Evolutionary conservation across 345 rosid genomes (phyloP).

Genomic region (Psidium guajava): DNA sequence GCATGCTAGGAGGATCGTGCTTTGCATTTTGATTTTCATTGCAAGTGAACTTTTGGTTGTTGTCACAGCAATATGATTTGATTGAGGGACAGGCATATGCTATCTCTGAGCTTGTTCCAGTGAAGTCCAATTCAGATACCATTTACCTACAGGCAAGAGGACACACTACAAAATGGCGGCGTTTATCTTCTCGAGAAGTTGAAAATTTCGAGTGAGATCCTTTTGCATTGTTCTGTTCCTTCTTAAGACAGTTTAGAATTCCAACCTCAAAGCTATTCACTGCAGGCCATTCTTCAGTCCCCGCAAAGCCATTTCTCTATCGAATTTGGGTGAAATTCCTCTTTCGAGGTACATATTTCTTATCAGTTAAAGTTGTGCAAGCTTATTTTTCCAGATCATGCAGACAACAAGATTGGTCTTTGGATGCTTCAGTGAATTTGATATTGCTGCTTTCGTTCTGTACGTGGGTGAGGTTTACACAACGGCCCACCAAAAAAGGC

Average conservation of each 20-base stretch:
- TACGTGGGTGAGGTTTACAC: slow-evolving; percentile 62
- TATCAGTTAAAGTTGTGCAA: background rate
- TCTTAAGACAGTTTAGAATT: background rate
- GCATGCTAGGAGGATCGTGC: background rate
- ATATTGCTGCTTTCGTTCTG: slow-evolving; percentile 60
- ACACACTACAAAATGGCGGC: slow-evolving; percentile 50
- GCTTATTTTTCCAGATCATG: background rate
- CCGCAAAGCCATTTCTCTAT: slow-evolving; percentile 45
- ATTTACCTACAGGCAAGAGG: slow-evolving; percentile 86
- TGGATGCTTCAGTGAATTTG: slow-evolving; percentile 61
- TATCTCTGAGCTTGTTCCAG: slow-evolving; percentile 56
- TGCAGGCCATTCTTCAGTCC: slow-evolving; percentile 81
- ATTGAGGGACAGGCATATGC: slow-evolving; percentile 78
- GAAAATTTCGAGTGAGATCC: slow-evolving; percentile 48
- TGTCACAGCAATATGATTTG: slow-evolving; percentile 55
- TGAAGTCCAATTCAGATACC: slow-evolving; percentile 42
- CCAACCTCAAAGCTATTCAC: background rate
- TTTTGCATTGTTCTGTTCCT: slow-evolving; percentile 1
- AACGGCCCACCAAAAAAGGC: slow-evolving; percentile 51
- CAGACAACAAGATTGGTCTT: background rate
- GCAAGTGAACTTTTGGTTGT: background rate
- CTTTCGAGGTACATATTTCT: slow-evolving; percentile 37
- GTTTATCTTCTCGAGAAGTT: slow-evolving; percentile 35
- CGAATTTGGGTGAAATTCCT: slow-evolving; percentile 63
- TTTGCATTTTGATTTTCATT: background rate